phyloP scores from a whole-genome alignment of 2,329 filamentous ascomycete genomes.

The Aspergillus latus region DNA sequence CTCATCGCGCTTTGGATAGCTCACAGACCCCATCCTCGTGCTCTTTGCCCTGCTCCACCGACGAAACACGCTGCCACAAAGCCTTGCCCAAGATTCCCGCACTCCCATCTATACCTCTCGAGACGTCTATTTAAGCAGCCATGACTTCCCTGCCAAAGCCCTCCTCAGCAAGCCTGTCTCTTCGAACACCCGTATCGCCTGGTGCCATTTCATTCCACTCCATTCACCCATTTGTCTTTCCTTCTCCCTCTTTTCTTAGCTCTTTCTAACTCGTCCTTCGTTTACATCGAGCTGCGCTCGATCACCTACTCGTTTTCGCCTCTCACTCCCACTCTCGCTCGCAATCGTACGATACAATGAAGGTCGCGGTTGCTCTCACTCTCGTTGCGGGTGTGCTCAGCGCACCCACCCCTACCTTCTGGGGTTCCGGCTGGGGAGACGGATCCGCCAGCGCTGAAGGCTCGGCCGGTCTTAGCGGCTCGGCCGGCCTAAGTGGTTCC shows the following conservation, averaged over 20 bases:
- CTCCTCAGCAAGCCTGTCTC: not conserved
- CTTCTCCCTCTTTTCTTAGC: not conserved
- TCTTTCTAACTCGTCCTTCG: not conserved
- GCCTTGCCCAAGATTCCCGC: too few species aligned
- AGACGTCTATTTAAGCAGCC: too few species aligned
- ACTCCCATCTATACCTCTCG: too few species aligned
- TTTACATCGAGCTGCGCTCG: slow-evolving; percentile 4
- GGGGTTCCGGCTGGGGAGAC: not conserved
- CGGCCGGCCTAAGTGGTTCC: not conserved
- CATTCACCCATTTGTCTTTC: not conserved
- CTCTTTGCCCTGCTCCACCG: not conserved
- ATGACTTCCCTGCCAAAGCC: too few species aligned
- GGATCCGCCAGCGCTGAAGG: not conserved
- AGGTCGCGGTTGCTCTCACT: slow-evolving; percentile 22
- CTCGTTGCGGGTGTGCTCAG: slow-evolving; percentile 25
- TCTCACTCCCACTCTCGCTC: not conserved
- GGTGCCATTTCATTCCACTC: not conserved
- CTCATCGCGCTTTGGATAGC: not conserved
- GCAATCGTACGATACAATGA: slow-evolving; percentile 20
- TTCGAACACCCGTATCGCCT: not conserved
- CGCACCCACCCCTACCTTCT: slow-evolving; percentile 27
- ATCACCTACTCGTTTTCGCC: not conserved
- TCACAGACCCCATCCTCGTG: not conserved
- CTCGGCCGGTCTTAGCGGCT: not conserved
- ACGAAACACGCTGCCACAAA: not conserved